phyloP scores from a whole-genome alignment of 75 land plant genomes.

The Picea sitchensis region DNA sequence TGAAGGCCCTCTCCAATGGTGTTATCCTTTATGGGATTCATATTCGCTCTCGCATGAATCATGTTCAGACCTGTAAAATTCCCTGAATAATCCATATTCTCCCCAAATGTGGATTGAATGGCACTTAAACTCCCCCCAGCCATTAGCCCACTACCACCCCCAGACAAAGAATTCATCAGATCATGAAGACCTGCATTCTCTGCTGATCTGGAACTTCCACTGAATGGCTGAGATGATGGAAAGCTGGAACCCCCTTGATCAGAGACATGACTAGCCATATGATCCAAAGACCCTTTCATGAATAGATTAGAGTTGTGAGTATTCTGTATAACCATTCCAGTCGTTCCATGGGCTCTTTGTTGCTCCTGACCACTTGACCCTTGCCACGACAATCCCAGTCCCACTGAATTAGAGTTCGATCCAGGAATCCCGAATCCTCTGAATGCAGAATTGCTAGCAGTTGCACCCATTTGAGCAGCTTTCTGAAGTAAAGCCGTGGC shows the following conservation, averaged over 20 bases:
- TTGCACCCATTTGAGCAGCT: conserved; percentile 47
- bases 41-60: background rate
- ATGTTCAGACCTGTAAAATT: background rate
- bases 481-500: conserved; percentile 47
- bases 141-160: background rate
- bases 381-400: conserved; percentile 9
- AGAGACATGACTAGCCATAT: background rate
- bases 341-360: conserved; percentile 3
- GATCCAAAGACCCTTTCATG: conserved; percentile 1
- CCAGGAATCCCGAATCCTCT: conserved; percentile 17
- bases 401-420: conserved; percentile 5
- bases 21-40: background rate
- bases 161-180: conserved; percentile 12
- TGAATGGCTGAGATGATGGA: background rate
- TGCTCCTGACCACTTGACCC: background rate
- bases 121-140: background rate
- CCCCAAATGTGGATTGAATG: conserved; percentile 2
- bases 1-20: background rate
- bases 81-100: conserved; percentile 1
- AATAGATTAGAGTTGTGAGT: background rate
- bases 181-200: conserved; percentile 9
- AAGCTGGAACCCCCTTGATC: conserved; percentile 7
- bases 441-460: conserved; percentile 20
- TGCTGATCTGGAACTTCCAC: conserved; percentile 2
- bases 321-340: background rate